These are phyloP conservation scores for Cicer chorassanicum DNA, from an alignment of 306 rosid species.

Conservation along the genomic window DNA sequence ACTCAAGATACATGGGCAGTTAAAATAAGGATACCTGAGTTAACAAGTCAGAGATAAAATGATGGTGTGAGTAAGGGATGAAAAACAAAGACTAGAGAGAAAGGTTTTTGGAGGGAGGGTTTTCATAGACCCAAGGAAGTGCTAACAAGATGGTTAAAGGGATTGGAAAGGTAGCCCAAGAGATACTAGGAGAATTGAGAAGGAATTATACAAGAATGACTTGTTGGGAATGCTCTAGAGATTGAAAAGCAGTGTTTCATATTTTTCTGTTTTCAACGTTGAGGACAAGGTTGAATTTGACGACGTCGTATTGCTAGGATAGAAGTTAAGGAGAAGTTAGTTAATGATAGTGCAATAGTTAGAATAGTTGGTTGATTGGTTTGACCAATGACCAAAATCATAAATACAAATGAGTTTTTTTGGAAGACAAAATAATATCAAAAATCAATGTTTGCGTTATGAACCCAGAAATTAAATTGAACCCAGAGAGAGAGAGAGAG, in stretches of 20 bases:
- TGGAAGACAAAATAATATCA: conserved; percentile 7
- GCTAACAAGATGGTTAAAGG: no score
- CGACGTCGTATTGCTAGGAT: neutral
- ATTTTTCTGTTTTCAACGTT: neutral
- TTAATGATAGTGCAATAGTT: neutral
- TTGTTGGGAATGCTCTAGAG: no score
- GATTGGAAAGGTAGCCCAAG: no score
- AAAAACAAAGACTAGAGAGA: no score
- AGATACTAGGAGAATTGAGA: no score
- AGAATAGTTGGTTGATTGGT: neutral
- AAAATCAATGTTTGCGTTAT: neutral
- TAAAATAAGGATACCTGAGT: no score
- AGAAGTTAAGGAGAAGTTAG: neutral
- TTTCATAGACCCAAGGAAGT: no score
- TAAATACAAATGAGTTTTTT: neutral
- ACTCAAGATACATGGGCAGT: no score
- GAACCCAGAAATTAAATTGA: neutral
- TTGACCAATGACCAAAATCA: conserved; percentile 17
- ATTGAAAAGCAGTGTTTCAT: neutral
- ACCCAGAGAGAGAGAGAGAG: neutral
- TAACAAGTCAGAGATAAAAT: no score
- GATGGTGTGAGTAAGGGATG: no score
- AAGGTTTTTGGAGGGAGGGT: no score
- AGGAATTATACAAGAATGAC: no score
- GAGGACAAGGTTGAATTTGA: neutral